A percentile compares a stretch with the other conserved stretches of the same genome.
phyloP scores from a whole-genome alignment of 2,329 filamentous ascomycete genomes.

The Aspergillus fructus region DNA sequence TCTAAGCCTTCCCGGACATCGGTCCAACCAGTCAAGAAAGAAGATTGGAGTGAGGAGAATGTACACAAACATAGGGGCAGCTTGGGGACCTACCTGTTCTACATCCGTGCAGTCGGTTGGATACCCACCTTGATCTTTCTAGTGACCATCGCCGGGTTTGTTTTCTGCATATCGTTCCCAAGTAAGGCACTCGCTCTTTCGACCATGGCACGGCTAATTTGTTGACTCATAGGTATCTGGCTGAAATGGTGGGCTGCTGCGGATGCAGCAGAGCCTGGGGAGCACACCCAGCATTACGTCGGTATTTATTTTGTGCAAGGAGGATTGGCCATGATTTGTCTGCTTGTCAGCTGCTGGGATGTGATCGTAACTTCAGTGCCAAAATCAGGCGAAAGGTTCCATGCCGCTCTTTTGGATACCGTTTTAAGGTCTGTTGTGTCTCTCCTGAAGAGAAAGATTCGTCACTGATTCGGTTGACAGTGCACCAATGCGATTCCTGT shows the following conservation, averaged over 20 bases:
- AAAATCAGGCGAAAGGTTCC: slow-evolving; percentile 51
- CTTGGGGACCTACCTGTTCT: slow-evolving; percentile 46
- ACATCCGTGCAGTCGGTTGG: slow-evolving; percentile 40
- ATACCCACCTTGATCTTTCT: slow-evolving; percentile 35
- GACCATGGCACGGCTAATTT: neutral
- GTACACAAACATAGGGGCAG: slow-evolving; percentile 30
- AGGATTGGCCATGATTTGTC: slow-evolving; percentile 34
- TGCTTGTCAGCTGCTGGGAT: slow-evolving; percentile 38
- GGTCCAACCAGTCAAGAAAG: neutral
- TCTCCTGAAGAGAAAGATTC: neutral
- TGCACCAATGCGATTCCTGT: slow-evolving; percentile 46
- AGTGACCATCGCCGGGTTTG: slow-evolving; percentile 37
- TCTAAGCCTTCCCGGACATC: neutral
- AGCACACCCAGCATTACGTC: slow-evolving; percentile 36
- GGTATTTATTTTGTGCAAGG: slow-evolving; percentile 43
- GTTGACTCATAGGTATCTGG: slow-evolving; percentile 34
- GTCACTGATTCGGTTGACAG: slow-evolving; percentile 18
- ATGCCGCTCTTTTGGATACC: slow-evolving; percentile 48
- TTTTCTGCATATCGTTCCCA: slow-evolving; percentile 44
- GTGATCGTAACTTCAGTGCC: slow-evolving; percentile 56
- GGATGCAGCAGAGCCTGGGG: slow-evolving; percentile 36
- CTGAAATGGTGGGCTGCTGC: slow-evolving; percentile 43
- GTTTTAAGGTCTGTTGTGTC: slow-evolving; percentile 41
- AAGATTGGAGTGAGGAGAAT: slow-evolving; percentile 17
- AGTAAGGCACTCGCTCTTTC: slow-evolving; percentile 23